Conservation (phyloP, 1,284 basidiomycete genomes). For the Ceratorhiza oryzae-sativae region DNA sequence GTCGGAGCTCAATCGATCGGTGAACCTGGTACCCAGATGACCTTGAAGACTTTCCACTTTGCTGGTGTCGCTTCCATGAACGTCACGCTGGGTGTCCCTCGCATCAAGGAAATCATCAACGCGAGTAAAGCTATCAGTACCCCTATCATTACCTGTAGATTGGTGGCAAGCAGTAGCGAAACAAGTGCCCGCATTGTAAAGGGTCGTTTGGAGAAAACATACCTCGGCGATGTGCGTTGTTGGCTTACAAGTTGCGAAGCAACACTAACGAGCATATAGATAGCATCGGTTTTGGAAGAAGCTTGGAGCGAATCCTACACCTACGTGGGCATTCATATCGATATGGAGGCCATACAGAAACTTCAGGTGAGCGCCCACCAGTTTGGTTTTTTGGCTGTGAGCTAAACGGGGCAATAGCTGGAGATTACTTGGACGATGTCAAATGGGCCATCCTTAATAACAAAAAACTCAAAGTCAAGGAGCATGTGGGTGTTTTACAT, state of each 20-base stretch:
- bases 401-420: slow-evolving; percentile 60
- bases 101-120: slow-evolving; percentile 99
- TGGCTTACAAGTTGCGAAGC: not conserved
- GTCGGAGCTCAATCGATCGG: slow-evolving; percentile 99
- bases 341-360: slow-evolving; percentile 87
- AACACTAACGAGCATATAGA: slow-evolving; percentile 54
- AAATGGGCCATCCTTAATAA: slow-evolving; percentile 89
- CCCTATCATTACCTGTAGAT: slow-evolving; percentile 96
- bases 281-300: slow-evolving; percentile 93
- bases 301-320: slow-evolving; percentile 93
- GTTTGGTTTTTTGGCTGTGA: slow-evolving; percentile 10
- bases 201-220: slow-evolving; percentile 94
- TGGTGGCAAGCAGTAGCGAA: slow-evolving; percentile 85
- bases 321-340: slow-evolving; percentile 93
- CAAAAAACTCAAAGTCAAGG: slow-evolving; percentile 93
- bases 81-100: slow-evolving; percentile 98
- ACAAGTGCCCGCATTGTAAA: slow-evolving; percentile 97
- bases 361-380: slow-evolving; percentile 67
- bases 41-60: slow-evolving; percentile 99
- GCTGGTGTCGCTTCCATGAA: slow-evolving; percentile 99
- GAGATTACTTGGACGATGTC: slow-evolving; percentile 94
- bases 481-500: slow-evolving; percentile 61
- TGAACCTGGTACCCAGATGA: slow-evolving; percentile 99
- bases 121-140: slow-evolving; percentile 97
- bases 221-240: slow-evolving; percentile 85